These are phyloP conservation scores for Multifurca ochricompacta DNA, from an alignment of 768 basidiomycete species.

Conservation along the genomic window DNA sequence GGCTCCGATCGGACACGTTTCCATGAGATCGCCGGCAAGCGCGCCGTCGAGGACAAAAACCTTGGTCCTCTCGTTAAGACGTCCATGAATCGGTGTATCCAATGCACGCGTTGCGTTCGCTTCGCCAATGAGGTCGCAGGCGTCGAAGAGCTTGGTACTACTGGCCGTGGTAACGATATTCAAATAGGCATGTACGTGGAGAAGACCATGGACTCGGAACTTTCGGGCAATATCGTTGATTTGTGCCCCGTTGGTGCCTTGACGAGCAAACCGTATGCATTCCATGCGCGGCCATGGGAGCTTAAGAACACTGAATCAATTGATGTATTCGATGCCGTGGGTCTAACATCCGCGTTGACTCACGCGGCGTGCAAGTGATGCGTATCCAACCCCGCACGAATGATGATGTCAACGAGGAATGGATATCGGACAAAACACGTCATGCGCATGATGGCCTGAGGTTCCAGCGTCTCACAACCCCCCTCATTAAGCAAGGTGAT, in stretches of 20 bases:
- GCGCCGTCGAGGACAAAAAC: conserved; percentile 97
- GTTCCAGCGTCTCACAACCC: conserved; percentile 91
- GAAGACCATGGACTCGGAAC: conserved; percentile 95
- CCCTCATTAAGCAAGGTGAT: conserved; percentile 85
- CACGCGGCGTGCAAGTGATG: conserved; percentile 94
- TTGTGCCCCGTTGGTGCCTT: conserved; percentile 97
- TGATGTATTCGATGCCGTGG: conserved; percentile 92
- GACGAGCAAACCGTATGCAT: conserved; percentile 97
- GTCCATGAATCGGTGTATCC: conserved; percentile 97
- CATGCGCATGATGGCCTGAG: conserved; percentile 93
- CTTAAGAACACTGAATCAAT: conserved; percentile 96
- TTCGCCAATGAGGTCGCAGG: conserved; percentile 99
- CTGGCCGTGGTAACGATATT: conserved; percentile 95
- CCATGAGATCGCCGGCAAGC: conserved; percentile 97
- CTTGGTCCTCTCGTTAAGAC: conserved; percentile 98
- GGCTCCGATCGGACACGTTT: conserved; percentile 96
- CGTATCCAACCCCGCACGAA: conserved; percentile 93
- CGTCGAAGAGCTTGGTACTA: conserved; percentile 94
- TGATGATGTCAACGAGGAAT: conserved; percentile 98
- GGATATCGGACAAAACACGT: conserved; percentile 99
- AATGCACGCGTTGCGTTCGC: conserved; percentile 97
- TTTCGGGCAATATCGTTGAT: conserved; percentile 95
- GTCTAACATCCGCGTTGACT: conserved; percentile 94
- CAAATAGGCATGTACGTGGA: conserved; percentile 98
- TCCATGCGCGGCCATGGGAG: conserved; percentile 97